Percentiles rank a stretch among this genome's conserved stretches.
These are phyloP conservation scores for Serpula lacrymans DNA, from an alignment of 768 basidiomycete species.

Conservation along the genomic window DNA sequence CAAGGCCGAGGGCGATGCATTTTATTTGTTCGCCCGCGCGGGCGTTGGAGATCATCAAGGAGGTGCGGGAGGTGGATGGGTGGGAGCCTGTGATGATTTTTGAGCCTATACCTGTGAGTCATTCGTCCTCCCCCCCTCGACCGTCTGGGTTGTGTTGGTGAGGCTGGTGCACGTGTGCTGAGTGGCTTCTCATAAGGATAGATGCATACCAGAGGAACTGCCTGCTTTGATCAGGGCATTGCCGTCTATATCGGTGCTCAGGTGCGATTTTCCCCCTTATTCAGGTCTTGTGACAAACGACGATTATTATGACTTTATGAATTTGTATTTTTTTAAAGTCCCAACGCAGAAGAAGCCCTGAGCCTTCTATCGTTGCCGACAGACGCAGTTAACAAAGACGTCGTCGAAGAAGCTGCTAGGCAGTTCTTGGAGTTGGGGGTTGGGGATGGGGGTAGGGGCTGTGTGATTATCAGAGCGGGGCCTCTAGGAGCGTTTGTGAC, in stretches of 20 bases:
- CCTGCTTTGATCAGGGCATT: slow-evolving; percentile 61
- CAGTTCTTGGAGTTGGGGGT: slow-evolving; percentile 61
- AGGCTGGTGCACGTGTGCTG: neutral
- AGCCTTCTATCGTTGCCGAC: slow-evolving; percentile 55
- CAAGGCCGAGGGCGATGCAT: slow-evolving; percentile 56
- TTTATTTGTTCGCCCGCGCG: slow-evolving; percentile 83
- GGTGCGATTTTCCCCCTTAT: slow-evolving; percentile 35
- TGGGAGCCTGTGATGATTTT: slow-evolving; percentile 75
- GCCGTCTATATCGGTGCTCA: slow-evolving; percentile 61
- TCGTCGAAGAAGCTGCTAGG: slow-evolving; percentile 65
- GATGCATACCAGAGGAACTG: slow-evolving; percentile 77
- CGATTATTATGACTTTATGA: neutral
- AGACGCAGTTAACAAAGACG: slow-evolving; percentile 36
- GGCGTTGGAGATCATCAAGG: slow-evolving; percentile 61
- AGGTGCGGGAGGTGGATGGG: slow-evolving; percentile 46
- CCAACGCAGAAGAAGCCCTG: slow-evolving; percentile 84
- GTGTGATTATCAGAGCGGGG: slow-evolving; percentile 75
- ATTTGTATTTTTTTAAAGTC: slow-evolving; percentile 39
- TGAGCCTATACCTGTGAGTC: slow-evolving; percentile 81
- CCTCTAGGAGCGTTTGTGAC: slow-evolving; percentile 67
- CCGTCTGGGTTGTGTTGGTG: no score
- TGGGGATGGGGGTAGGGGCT: slow-evolving; percentile 46
- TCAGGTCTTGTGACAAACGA: neutral
- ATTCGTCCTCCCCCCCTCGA: no score
- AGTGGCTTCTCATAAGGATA: slow-evolving; percentile 44